These are phyloP conservation scores for Rubus parviflorus DNA, from an alignment of 306 rosid genomes.

Conservation along the genomic window DNA sequence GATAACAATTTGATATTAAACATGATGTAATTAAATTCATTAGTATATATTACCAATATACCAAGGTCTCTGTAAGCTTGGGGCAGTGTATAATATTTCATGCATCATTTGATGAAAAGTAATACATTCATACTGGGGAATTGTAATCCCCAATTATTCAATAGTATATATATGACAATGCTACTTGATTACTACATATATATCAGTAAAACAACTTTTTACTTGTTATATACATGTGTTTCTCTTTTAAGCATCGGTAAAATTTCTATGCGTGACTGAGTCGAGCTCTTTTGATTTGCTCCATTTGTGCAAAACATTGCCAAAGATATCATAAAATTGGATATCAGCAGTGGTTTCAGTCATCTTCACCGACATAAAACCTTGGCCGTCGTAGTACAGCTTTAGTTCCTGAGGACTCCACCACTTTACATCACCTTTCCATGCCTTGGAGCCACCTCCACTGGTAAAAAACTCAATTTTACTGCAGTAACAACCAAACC, in stretches of 20 bases:
- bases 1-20: not conserved
- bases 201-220: not conserved
- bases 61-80: conserved; percentile 65
- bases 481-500: conserved; percentile 33
- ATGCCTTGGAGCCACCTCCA: conserved; percentile 91
- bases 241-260: not conserved
- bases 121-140: too few relatives aligned
- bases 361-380: conserved; percentile 59
- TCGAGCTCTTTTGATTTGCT: conserved; percentile 8
- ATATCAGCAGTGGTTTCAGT: conserved; percentile 38
- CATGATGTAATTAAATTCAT: not conserved
- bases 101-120: not conserved
- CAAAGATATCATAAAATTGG: conserved; percentile 52
- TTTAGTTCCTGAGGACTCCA: conserved; percentile 41
- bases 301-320: conserved; percentile 53
- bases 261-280: not conserved
- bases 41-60: conserved; percentile 35
- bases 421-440: conserved; percentile 58
- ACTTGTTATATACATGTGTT: not conserved
- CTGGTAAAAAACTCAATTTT: conserved; percentile 69
- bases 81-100: conserved; percentile 42
- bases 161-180: too few relatives aligned
- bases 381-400: conserved; percentile 80
- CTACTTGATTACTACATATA: not conserved
- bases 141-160: not conserved